phyloP scores from a whole-genome alignment of 768 basidiomycete species.

The Amanita fuliginea region DNA sequence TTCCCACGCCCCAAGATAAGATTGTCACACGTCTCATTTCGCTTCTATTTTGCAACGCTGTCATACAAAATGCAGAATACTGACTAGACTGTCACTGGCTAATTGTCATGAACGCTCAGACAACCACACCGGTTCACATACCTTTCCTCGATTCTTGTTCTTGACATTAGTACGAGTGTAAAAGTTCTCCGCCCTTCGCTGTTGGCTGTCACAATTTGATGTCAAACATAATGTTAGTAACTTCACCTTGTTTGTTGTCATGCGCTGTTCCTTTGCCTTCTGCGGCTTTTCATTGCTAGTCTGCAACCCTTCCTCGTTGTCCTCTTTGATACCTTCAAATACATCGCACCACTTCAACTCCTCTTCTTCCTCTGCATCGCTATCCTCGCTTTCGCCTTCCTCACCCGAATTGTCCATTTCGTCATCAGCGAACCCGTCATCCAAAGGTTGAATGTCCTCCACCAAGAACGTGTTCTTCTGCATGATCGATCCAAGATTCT shows the following conservation, averaged over 20 bases:
- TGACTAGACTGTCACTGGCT: not conserved
- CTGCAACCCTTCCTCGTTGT: constrained; percentile 15
- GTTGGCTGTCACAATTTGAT: constrained; percentile 5
- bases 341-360: constrained; percentile 83
- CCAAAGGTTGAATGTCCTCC: constrained; percentile 69
- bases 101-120: not conserved
- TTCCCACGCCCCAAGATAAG: constrained; percentile 24
- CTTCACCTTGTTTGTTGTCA: constrained; percentile 87
- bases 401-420: constrained; percentile 28
- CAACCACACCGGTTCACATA: not conserved
- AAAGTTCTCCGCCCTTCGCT: constrained; percentile 88
- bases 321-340: constrained; percentile 46
- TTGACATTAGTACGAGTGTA: constrained; percentile 79
- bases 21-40: not conserved
- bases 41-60: not conserved
- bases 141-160: constrained; percentile 67
- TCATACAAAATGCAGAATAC: not conserved
- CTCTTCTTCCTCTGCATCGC: constrained; percentile 28
- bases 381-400: constrained; percentile 25
- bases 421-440: constrained; percentile 35
- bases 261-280: constrained; percentile 54
- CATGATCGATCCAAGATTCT: constrained; percentile 79
- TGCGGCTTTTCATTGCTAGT: constrained; percentile 21
- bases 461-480: constrained; percentile 82
- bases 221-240: not conserved